These are phyloP conservation scores for Fusarium hainanense DNA, from an alignment of 2,329 filamentous ascomycete species.

Conservation along the genomic window DNA sequence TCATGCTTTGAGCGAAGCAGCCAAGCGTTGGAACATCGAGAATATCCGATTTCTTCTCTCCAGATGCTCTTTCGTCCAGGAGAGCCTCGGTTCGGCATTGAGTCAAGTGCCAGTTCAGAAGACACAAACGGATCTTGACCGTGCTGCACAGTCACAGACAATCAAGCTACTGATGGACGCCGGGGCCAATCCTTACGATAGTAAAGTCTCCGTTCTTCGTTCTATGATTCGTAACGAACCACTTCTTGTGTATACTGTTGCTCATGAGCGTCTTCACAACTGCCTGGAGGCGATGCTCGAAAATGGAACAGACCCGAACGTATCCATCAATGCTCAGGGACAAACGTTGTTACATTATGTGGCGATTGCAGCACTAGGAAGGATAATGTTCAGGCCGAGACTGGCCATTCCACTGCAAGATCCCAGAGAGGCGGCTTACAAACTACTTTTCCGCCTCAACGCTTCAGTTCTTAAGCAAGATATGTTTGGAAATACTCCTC, in stretches of 20 bases:
- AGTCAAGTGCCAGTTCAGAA: background rate
- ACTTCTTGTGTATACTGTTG: background rate
- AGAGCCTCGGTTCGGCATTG: background rate
- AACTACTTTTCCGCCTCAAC: background rate
- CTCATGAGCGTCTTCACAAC: background rate
- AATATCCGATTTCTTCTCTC: background rate
- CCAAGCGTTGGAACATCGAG: background rate
- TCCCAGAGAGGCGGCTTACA: background rate
- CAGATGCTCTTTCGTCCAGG: background rate
- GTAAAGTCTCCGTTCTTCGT: background rate
- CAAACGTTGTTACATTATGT: background rate
- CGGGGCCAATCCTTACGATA: background rate
- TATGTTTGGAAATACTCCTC: background rate
- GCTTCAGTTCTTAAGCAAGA: background rate
- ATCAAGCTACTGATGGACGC: background rate
- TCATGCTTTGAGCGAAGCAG: background rate
- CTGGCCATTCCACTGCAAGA: background rate
- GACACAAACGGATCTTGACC: background rate
- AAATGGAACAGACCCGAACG: background rate
- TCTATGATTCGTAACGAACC: background rate
- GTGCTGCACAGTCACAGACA: background rate
- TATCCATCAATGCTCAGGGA: background rate
- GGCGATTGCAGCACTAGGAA: too few relatives aligned
- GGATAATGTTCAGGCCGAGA: background rate
- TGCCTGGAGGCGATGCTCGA: background rate